Conservation (phyloP, 192 early-diverging fungal genomes). For the Coemansia sp. region DNA sequence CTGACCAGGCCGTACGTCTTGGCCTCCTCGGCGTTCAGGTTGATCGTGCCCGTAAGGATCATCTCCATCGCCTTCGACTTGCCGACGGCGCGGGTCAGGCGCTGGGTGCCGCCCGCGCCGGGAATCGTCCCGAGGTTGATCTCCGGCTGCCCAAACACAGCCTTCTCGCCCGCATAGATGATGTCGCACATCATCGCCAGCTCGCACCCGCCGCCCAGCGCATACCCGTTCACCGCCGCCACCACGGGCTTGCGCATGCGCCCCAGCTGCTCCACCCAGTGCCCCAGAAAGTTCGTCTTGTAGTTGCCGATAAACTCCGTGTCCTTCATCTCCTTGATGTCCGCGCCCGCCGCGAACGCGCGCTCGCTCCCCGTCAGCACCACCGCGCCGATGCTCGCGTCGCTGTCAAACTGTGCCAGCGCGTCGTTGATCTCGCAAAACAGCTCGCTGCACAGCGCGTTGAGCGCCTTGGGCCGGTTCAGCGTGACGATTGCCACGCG, state of each 20-base stretch:
- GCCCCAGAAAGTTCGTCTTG: slow-evolving; percentile 86
- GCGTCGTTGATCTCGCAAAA: slow-evolving; percentile 92
- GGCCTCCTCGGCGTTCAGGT: slow-evolving; percentile 85
- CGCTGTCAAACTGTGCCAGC: slow-evolving; percentile 71
- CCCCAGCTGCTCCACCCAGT: slow-evolving; percentile 89
- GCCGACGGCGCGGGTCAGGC: slow-evolving; percentile 88
- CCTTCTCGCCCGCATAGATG: slow-evolving; percentile 97
- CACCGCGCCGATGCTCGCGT: slow-evolving; percentile 79
- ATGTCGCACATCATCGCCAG: slow-evolving; percentile 99
- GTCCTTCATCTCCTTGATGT: slow-evolving; percentile 99
- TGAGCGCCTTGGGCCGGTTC: slow-evolving; percentile 94
- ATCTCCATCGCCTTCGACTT: slow-evolving; percentile 99
- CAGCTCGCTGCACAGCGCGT: slow-evolving; percentile 90
- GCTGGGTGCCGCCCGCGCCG: slow-evolving; percentile 80
- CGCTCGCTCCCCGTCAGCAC: slow-evolving; percentile 94
- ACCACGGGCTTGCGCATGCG: slow-evolving; percentile 92
- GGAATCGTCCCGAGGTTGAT: slow-evolving; percentile 98
- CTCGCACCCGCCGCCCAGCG: slow-evolving; percentile 98
- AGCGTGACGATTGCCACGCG: slow-evolving; percentile 88
- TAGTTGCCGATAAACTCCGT: slow-evolving; percentile 85
- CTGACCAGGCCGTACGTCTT: slow-evolving; percentile 83
- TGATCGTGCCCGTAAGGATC: slow-evolving; percentile 80
- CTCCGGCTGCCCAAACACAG: slow-evolving; percentile 97
- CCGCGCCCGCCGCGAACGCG: slow-evolving; percentile 98
- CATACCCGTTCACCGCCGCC: slow-evolving; percentile 98